Evolutionary conservation across 306 rosid genomes (phyloP).

Genomic region (Pachyrhizus erosus): DNA sequence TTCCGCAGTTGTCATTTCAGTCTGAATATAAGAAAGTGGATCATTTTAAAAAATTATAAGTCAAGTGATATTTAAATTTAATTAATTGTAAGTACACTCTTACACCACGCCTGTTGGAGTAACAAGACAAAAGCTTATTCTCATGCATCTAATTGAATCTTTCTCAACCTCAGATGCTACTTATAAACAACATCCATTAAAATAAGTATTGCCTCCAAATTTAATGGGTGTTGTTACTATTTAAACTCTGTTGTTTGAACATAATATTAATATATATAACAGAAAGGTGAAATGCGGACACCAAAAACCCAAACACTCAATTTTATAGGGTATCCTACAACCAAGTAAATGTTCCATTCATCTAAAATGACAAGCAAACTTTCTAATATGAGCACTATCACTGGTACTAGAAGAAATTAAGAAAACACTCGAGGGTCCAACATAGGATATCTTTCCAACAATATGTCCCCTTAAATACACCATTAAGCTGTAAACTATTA

Average conservation of each 20-base stretch:
- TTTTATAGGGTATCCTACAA: background rate
- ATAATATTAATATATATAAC: background rate
- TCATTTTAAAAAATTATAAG: background rate
- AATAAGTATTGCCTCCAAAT: background rate
- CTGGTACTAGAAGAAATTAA: background rate
- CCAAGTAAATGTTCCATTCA: background rate
- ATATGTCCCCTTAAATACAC: background rate
- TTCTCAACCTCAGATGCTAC: background rate
- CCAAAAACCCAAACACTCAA: background rate
- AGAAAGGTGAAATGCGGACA: background rate
- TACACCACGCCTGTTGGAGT: background rate
- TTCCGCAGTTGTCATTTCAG: slow-evolving; percentile 99
- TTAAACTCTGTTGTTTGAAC: background rate
- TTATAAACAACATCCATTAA: background rate
- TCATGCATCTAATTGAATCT: background rate
- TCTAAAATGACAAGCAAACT: background rate
- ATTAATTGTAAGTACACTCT: background rate
- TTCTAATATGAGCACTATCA: background rate
- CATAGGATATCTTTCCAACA: background rate
- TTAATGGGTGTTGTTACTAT: slow-evolving; percentile 1
- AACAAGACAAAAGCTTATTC: slow-evolving; percentile 10
- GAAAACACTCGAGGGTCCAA: slow-evolving; percentile 3
- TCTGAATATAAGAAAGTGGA: slow-evolving; percentile 59
- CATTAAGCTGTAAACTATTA: background rate
- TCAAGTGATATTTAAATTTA: slow-evolving; percentile 5